Evolutionary conservation across 23 red algal species (phyloP), one percentile per base, ranked within the genome.

Genomic region (Gracilaria caudata): DNA sequence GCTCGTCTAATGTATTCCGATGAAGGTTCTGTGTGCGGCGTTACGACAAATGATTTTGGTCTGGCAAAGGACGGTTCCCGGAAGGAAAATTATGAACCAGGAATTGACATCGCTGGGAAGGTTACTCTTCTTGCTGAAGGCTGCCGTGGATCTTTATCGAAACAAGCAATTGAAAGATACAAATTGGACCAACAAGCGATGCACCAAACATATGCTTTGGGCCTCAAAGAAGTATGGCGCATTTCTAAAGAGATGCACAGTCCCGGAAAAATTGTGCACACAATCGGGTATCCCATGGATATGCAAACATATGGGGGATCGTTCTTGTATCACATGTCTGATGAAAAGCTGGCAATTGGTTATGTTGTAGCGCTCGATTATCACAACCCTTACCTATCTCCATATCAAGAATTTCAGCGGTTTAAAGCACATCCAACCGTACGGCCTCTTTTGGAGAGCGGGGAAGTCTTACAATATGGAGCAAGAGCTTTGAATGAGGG

Each of bases 181-280:
- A 35, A 39, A 7, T 77, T 98, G 49, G 70, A 80, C 39, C 17
- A 86, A 24, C 34, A 85, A 11, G 78, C 55, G n/a, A 53, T 86
- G 64, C 92, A 83, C 16, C 96, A 98, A 79, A 93, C 96, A 23
- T 98, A 98, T 68, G 96, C 89, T 36, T 89, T 98, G 21, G 96
- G 96, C 25, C 51, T 98, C 13, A 98, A 98, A 49, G 96, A 98
- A 86, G 92, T 98, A 43, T 98, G 96, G 96, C 79, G 82, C 64
- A 83, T 98, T 0, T 49, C 60, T 26, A 25, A 82, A 57, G 73
- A 86, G 25, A 79, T 41, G 74, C 92, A 95, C 51, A 78, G 90
- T 20, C 82, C 92, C 28, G 96, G 96, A 19, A 82, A 70, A 36
- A 70, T 95, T 17, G 36, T 82, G 11, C 96, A 98, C 72, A 88